Evolutionary conservation across 345 rosid genomes (phyloP), one percentile per base, ranked within the genome.

Genomic region (Anastatica hierochuntica): DNA sequence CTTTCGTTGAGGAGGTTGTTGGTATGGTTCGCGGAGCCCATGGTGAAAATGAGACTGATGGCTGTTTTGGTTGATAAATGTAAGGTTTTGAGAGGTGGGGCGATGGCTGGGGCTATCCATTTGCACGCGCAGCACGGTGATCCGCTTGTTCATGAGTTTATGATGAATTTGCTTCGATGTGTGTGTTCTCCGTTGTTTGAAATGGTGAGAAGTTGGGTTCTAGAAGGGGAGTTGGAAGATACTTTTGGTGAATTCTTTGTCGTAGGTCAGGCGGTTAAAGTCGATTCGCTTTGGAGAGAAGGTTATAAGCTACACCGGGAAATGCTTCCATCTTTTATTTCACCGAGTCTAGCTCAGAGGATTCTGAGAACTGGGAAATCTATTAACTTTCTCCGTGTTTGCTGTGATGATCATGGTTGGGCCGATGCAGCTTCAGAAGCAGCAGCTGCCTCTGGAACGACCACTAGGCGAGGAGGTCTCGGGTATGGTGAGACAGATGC

Each of bases 201-300:
- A 72, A 88, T 92, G 97, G 98, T 92, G 48, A 85, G 95, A 80
- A 85, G 90, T 55, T 92, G 98, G 98, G 98, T 92, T 66, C 71
- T 92, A 70, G 98, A 92, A 74, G 98, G 98, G 21, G 97, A 92
- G 74, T 56, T 92, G 74, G 98, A 92, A 60, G 98, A 92, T 67
- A 80, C 80, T 50, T 92, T 79, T 48, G 76, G 97, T 1, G 97
- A 92, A 54, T 85, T 92, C 73, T 92, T 92, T 73, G 55, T 92
- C 6, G 89, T 88, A 31, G 81, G 90, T 50, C 95, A 92, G 68
- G 82, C 88, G 7, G 98, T 85, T 58, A 92, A 92, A 75, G 96
- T 85, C 8, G 95, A 88, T 58, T 81, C 77, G 15, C 97, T 92
- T 56, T 92, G 98, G 98, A 88, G 95, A 73, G 97, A 88, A 73